phyloP scores from a whole-genome alignment of 1,284 basidiomycete species.

The Moniliella sp. region DNA sequence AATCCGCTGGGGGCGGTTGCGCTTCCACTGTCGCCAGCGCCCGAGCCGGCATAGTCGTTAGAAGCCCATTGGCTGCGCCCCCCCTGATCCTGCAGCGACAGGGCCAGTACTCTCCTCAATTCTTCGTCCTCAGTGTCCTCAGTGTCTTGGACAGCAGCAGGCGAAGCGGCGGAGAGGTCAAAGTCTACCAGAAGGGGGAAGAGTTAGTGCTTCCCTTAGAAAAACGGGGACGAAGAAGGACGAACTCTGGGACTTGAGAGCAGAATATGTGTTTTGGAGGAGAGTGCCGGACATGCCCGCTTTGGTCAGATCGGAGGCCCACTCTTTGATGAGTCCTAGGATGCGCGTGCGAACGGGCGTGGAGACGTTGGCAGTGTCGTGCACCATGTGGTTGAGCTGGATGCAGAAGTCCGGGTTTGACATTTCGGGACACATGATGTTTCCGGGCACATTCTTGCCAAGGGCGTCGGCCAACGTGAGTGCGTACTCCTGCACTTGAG shows the following conservation, averaged over 20 bases:
- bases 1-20: too few relatives aligned
- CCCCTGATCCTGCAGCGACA: constrained; percentile 26
- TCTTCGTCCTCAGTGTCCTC: constrained; percentile 34
- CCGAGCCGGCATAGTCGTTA: too few relatives aligned
- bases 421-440: constrained; percentile 62
- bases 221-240: constrained; percentile 1
- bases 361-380: constrained; percentile 68
- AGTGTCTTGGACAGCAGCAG: too few relatives aligned
- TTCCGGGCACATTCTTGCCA: constrained; percentile 65
- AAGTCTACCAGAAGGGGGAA: constrained; percentile 2
- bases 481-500: constrained; percentile 86
- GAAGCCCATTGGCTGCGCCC: too few relatives aligned
- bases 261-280: constrained; percentile 72
- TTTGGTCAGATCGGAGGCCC: constrained; percentile 47
- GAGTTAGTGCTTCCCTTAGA: too few relatives aligned
- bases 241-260: constrained; percentile 40
- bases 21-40: too few relatives aligned
- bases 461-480: constrained; percentile 39
- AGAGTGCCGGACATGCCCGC: constrained; percentile 35
- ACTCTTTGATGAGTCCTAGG: constrained; percentile 53
- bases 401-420: constrained; percentile 73
- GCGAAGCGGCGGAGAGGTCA: constrained; percentile 13
- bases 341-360: constrained; percentile 63
- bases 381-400: constrained; percentile 60
- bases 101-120: constrained; percentile 22